Conservation (phyloP, 192 early-diverging fungal genomes). For the Spinellus fusiger region DNA sequence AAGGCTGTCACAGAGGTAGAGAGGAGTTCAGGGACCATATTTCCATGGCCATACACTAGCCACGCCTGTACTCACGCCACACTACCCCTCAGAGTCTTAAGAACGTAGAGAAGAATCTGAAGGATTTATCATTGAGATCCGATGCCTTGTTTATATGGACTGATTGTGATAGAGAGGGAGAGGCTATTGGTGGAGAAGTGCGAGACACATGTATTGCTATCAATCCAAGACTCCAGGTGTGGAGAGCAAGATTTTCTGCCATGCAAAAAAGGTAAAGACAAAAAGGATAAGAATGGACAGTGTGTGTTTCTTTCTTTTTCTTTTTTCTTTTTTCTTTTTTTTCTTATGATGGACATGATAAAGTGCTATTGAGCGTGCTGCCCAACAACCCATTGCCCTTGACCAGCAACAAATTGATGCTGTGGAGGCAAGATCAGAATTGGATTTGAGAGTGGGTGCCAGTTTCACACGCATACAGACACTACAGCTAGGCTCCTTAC, state of each 20-base stretch:
- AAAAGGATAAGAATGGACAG: too few relatives aligned
- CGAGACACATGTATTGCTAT: constrained; percentile 53
- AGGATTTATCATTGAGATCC: constrained; percentile 49
- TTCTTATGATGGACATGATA: neutral
- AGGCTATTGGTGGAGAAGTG: constrained; percentile 87
- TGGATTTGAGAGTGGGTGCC: constrained; percentile 89
- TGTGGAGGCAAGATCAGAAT: constrained; percentile 77
- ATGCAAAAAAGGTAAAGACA: constrained; percentile 69
- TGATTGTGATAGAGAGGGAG: constrained; percentile 96
- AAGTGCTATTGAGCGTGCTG: constrained; percentile 75
- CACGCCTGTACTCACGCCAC: neutral
- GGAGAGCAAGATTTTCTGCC: constrained; percentile 86
- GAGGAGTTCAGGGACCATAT: neutral
- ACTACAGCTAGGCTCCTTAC: constrained; percentile 47
- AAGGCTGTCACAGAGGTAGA: constrained; percentile 46
- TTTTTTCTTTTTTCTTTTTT: neutral
- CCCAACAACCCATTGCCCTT: constrained; percentile 61
- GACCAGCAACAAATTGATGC: constrained; percentile 73
- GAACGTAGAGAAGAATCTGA: constrained; percentile 58
- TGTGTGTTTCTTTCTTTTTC: neutral
- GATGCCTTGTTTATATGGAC: constrained; percentile 92
- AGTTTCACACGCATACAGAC: constrained; percentile 94
- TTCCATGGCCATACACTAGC: neutral
- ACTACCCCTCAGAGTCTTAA: neutral
- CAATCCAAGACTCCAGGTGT: constrained; percentile 64